A percentile compares a stretch with the other conserved stretches of the same genome.
Evolutionary conservation across 1,139 yeast species (phyloP).

Genomic region (Geotrichum candidum): DNA sequence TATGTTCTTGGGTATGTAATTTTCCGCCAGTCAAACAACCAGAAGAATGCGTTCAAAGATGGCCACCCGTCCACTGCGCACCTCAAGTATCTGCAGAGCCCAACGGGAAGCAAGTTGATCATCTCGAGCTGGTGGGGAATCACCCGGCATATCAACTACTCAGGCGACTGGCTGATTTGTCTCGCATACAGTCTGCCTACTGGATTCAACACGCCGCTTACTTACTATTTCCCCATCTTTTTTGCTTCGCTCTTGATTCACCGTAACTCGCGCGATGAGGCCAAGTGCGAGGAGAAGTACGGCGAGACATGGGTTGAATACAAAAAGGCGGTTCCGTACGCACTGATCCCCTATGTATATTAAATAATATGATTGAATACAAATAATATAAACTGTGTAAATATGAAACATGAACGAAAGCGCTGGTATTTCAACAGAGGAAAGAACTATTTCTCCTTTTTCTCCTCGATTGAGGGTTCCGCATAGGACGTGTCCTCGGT

Average conservation of each 20-base stretch:
- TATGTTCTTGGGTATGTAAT: conserved; percentile 66
- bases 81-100: conserved; percentile 62
- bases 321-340: conserved; percentile 73
- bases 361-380: conserved; percentile 31
- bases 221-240: conserved; percentile 81
- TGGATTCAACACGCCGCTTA: conserved; percentile 71
- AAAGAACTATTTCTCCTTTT: conserved; percentile 26
- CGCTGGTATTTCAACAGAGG: background rate
- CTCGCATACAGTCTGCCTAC: conserved; percentile 92
- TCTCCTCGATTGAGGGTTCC: conserved; percentile 37
- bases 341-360: conserved; percentile 83
- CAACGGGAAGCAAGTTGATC: conserved; percentile 71
- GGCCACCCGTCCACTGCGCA: conserved; percentile 62
- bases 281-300: conserved; percentile 80
- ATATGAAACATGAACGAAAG: background rate
- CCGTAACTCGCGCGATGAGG: conserved; percentile 87
- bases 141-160: conserved; percentile 88
- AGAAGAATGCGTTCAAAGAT: conserved; percentile 76
- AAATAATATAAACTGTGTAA: background rate
- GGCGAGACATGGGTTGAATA: conserved; percentile 83
- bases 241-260: conserved; percentile 78
- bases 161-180: conserved; percentile 93
- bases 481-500: conserved; percentile 55
- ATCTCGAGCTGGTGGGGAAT: conserved; percentile 95
- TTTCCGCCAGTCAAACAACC: conserved; percentile 76